A percentile compares a stretch with the other conserved stretches of the same genome.
Evolutionary conservation across 2,329 filamentous ascomycete species (phyloP).

Genomic region (Epichloe festucae): DNA sequence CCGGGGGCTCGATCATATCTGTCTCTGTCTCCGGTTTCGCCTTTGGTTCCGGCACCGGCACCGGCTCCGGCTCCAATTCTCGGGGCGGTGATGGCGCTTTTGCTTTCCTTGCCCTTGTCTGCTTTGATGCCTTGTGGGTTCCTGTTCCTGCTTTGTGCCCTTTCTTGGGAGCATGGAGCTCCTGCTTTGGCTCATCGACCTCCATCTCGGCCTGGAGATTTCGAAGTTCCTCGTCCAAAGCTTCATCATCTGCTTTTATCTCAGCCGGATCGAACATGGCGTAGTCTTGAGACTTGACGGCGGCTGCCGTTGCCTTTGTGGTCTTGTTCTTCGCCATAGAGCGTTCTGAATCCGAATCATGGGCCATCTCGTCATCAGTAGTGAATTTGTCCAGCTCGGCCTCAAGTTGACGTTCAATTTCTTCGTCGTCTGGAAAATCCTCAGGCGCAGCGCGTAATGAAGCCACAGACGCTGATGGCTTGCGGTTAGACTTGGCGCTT

Average conservation of each 20-base stretch:
- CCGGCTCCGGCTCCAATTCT: neutral
- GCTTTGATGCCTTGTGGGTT: slow-evolving; percentile 39
- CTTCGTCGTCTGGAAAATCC: slow-evolving; percentile 44
- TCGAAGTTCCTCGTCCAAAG: slow-evolving; percentile 37
- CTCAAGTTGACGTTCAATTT: slow-evolving; percentile 53
- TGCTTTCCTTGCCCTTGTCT: slow-evolving; percentile 32
- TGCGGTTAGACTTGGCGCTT: slow-evolving; percentile 22
- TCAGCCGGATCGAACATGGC: slow-evolving; percentile 41
- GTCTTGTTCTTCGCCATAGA: slow-evolving; percentile 16
- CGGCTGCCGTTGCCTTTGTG: slow-evolving; percentile 16
- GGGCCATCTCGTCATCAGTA: slow-evolving; percentile 36
- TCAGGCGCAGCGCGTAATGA: slow-evolving; percentile 28
- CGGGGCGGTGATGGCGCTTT: slow-evolving; percentile 18
- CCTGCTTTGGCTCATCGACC: slow-evolving; percentile 22
- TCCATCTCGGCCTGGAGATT: slow-evolving; percentile 38
- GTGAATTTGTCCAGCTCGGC: slow-evolving; percentile 47
- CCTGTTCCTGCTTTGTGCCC: slow-evolving; percentile 36
- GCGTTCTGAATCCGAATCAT: slow-evolving; percentile 33
- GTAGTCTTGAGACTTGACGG: slow-evolving; percentile 25
- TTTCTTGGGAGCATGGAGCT: slow-evolving; percentile 38
- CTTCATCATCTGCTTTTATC: slow-evolving; percentile 31
- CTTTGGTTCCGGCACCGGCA: slow-evolving; percentile 1
- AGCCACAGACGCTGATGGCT: slow-evolving; percentile 36
- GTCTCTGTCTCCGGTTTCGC: slow-evolving; percentile 10
- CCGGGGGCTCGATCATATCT: slow-evolving; percentile 7